These are phyloP conservation scores for Clonostachys byssicola DNA, from an alignment of 2,329 filamentous ascomycete genomes.

Conservation along the genomic window DNA sequence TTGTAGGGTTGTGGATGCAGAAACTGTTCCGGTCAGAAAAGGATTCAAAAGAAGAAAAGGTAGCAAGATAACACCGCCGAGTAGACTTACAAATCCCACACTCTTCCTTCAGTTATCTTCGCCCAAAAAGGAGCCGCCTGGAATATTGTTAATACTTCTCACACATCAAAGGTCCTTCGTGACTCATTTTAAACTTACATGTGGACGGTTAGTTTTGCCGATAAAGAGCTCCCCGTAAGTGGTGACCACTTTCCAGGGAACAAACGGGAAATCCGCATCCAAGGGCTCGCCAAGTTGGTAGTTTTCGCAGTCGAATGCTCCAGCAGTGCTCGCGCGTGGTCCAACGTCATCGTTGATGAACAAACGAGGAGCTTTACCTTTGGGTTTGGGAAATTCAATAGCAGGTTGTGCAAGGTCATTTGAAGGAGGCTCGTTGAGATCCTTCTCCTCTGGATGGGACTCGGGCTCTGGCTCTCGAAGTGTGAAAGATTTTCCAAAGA, in stretches of 20 bases:
- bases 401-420: too few species aligned
- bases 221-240: slow-evolving; percentile 59
- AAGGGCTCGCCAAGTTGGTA: slow-evolving; percentile 16
- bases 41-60: neutral
- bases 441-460: too few species aligned
- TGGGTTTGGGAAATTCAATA: too few species aligned
- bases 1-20: slow-evolving; percentile 55
- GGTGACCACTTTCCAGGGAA: slow-evolving; percentile 47
- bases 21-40: slow-evolving; percentile 41
- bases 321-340: neutral
- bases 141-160: slow-evolving; percentile 3
- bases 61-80: neutral
- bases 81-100: slow-evolving; percentile 71
- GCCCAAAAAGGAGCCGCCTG: slow-evolving; percentile 50
- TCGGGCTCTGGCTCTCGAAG: neutral
- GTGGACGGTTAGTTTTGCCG: slow-evolving; percentile 44
- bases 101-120: slow-evolving; percentile 49
- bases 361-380: neutral
- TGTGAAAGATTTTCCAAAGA: neutral
- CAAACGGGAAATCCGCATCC: slow-evolving; percentile 28
- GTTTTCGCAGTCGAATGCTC: slow-evolving; percentile 10
- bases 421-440: too few species aligned
- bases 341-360: neutral
- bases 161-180: neutral
- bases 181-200: slow-evolving; percentile 21